Percentiles rank a stretch among this genome's conserved stretches.
Conservation (phyloP, 2,329 filamentous ascomycete species). For the Alternaria consortialis region DNA sequence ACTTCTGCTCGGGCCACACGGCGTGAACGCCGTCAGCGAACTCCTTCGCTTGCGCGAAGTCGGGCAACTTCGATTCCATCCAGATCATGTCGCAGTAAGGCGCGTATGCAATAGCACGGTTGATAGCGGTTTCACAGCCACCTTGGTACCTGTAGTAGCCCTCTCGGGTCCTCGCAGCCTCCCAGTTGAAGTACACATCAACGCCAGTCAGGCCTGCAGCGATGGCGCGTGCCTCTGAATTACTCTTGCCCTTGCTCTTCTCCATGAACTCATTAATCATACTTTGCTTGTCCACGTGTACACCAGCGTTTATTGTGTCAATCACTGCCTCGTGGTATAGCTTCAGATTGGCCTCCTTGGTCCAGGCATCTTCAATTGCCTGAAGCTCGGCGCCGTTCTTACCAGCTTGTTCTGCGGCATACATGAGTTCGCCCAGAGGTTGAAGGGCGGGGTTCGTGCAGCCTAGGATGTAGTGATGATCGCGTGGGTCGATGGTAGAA, state of each 20-base stretch:
- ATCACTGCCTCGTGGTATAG: constrained; percentile 91
- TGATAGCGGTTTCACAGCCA: constrained; percentile 89
- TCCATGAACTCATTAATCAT: constrained; percentile 73
- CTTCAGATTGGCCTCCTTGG: constrained; percentile 78
- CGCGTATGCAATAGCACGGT: constrained; percentile 88
- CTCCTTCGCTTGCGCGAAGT: constrained; percentile 88
- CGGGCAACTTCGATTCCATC: constrained; percentile 99
- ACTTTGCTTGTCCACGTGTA: constrained; percentile 72
- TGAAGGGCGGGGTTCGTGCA: constrained; percentile 84
- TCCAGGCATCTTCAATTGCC: constrained; percentile 91
- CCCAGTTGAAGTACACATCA: constrained; percentile 94
- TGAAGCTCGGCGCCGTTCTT: constrained; percentile 84
- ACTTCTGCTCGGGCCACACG: constrained; percentile 97
- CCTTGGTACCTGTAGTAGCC: constrained; percentile 94
- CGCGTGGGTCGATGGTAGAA: constrained; percentile 92
- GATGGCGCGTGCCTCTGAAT: constrained; percentile 80
- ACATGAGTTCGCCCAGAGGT: constrained; percentile 90
- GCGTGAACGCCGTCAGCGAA: constrained; percentile 94
- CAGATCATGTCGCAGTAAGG: constrained; percentile 96
- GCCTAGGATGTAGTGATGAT: constrained; percentile 93
- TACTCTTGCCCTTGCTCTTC: constrained; percentile 82
- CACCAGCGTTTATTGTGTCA: constrained; percentile 77
- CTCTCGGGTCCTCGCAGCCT: constrained; percentile 88
- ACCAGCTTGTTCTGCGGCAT: constrained; percentile 80
- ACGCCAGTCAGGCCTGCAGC: constrained; percentile 79